Percentiles rank a stretch among this genome's conserved stretches.
phyloP scores from a whole-genome alignment of 306 rosid species.

The Trichosanthes truncata region DNA sequence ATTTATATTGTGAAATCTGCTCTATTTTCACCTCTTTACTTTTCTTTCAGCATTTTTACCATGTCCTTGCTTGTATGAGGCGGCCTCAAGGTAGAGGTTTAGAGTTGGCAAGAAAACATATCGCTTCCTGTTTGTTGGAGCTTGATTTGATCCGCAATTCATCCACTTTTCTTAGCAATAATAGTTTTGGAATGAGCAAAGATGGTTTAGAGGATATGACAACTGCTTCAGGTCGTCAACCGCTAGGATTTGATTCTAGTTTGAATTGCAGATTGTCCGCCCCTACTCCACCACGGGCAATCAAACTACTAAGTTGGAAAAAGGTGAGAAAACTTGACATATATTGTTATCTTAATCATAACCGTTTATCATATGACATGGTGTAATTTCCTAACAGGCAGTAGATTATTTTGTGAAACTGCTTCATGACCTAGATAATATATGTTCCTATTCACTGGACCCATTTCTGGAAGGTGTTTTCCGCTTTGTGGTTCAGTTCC shows the following conservation, averaged over 20 bases:
- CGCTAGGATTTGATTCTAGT: constrained; percentile 91
- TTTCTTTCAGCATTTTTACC: constrained; percentile 82
- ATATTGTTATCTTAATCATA: background rate
- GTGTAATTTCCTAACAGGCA: constrained; percentile 48
- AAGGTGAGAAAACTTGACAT: constrained; percentile 32
- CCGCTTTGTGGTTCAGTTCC: constrained; percentile 80
- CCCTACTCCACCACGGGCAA: constrained; percentile 92
- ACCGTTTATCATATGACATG: constrained; percentile 7
- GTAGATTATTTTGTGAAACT: constrained; percentile 79
- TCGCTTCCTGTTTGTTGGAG: constrained; percentile 69
- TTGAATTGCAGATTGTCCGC: constrained; percentile 80
- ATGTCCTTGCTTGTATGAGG: constrained; percentile 72
- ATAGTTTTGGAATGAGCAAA: constrained; percentile 27
- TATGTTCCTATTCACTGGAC: constrained; percentile 66
- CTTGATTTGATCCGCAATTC: constrained; percentile 45
- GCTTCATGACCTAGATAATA: constrained; percentile 57
- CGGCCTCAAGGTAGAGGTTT: constrained; percentile 96
- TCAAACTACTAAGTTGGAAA: constrained; percentile 65
- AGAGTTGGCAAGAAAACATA: constrained; percentile 93
- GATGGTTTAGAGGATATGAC: constrained; percentile 34
- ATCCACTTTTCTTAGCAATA: constrained; percentile 59
- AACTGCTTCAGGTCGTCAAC: constrained; percentile 88
- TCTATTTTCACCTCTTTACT: background rate
- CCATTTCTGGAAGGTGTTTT: constrained; percentile 62
- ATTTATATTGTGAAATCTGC: constrained; percentile 6